Percentiles rank a stretch among this genome's conserved stretches.
phyloP scores from a whole-genome alignment of 1,139 yeast species.

The Trichomonascaceae sp. region DNA sequence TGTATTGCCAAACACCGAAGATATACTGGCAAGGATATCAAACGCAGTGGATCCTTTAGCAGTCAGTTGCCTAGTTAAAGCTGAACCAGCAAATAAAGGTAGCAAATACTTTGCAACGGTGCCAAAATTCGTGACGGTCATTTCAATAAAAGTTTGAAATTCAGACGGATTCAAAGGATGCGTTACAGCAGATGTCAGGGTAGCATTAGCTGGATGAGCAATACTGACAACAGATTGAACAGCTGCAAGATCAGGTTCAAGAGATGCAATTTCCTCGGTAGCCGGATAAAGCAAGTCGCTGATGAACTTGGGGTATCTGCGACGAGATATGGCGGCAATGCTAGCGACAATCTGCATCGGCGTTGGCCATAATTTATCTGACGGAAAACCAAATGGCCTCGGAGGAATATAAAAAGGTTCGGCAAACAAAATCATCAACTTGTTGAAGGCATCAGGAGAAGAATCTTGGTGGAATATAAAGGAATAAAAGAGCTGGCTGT shows the following conservation, averaged over 20 bases:
- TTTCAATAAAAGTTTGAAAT: slow-evolving; percentile 25
- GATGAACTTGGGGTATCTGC: slow-evolving; percentile 33
- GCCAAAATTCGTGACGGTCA: slow-evolving; percentile 25
- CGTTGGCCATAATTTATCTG: slow-evolving; percentile 31
- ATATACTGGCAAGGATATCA: slow-evolving; percentile 8
- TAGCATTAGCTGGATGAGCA: slow-evolving; percentile 35
- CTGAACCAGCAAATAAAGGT: slow-evolving; percentile 26
- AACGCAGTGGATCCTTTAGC: slow-evolving; percentile 3
- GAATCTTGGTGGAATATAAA: slow-evolving; percentile 33
- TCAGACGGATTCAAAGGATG: slow-evolving; percentile 33
- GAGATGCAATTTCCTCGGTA: slow-evolving; percentile 22
- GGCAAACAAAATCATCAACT: slow-evolving; percentile 28
- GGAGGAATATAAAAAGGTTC: slow-evolving; percentile 28
- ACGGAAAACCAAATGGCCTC: slow-evolving; percentile 28
- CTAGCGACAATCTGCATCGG: slow-evolving; percentile 29
- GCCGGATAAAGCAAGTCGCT: slow-evolving; percentile 30
- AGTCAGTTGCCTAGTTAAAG: slow-evolving; percentile 14
- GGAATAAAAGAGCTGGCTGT: slow-evolving; percentile 36
- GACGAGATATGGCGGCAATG: slow-evolving; percentile 29
- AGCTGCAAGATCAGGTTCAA: slow-evolving; percentile 23
- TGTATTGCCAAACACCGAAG: slow-evolving; percentile 24
- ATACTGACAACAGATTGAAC: slow-evolving; percentile 30
- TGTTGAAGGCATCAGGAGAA: slow-evolving; percentile 30
- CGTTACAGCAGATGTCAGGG: slow-evolving; percentile 34
- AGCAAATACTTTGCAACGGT: slow-evolving; percentile 29